A percentile compares a stretch with the other conserved stretches of the same genome.
Evolutionary conservation across 371 early-diverging fungal species (phyloP).

Genomic region (Mucor mucedo): DNA sequence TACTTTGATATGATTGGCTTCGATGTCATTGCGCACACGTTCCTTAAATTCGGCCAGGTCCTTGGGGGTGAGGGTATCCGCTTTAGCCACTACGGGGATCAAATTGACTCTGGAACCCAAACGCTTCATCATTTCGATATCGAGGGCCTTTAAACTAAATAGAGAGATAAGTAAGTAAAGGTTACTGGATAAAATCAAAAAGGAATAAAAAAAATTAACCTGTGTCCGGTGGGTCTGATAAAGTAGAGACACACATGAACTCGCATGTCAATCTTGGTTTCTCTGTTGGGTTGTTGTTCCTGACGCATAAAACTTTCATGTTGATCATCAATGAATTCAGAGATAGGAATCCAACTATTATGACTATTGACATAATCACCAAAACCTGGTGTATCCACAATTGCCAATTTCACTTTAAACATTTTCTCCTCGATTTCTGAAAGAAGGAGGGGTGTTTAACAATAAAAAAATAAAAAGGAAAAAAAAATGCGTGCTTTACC

Average conservation of each 20-base stretch:
- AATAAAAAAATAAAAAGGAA: not conserved
- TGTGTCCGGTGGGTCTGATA: constrained; percentile 87
- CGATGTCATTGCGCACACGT: constrained; percentile 73
- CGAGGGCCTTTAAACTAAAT: constrained; percentile 85
- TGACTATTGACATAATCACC: constrained; percentile 83
- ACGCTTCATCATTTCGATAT: constrained; percentile 91
- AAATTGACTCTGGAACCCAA: constrained; percentile 85
- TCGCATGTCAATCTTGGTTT: constrained; percentile 67
- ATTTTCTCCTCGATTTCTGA: constrained; percentile 94
- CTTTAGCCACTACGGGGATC: constrained; percentile 82
- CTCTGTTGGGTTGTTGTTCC: constrained; percentile 61
- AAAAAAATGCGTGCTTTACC: constrained; percentile 38
- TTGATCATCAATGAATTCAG: constrained; percentile 91
- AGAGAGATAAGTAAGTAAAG: constrained; percentile 1
- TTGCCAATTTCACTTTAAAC: constrained; percentile 90
- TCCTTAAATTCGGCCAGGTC: constrained; percentile 84
- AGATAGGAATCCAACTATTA: constrained; percentile 73
- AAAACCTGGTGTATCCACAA: constrained; percentile 92
- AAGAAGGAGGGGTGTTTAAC: constrained; percentile 12
- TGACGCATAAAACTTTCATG: constrained; percentile 88
- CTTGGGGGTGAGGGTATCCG: constrained; percentile 75
- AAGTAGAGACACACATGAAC: constrained; percentile 95
- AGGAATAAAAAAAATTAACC: constrained; percentile 33
- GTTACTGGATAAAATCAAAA: not conserved
- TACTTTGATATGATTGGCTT: constrained; percentile 74